Conservation (phyloP, 2,329 filamentous ascomycete genomes). For the Aspergillus piperis region DNA sequence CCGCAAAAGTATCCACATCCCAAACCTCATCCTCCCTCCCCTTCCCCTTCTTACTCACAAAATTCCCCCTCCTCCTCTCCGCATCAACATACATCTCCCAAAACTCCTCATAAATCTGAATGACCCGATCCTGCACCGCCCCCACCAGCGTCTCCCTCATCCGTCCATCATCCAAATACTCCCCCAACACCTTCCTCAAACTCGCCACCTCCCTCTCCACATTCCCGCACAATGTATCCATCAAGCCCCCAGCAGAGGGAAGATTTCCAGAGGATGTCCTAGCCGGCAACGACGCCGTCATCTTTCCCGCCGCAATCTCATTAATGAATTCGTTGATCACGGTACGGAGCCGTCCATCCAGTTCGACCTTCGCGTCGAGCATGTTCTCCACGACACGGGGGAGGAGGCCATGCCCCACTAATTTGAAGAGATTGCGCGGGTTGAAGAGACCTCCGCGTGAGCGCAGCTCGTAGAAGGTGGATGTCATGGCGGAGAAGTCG, state of each 20-base stretch:
- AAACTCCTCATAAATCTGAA: slow-evolving; percentile 65
- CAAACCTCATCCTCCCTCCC: slow-evolving; percentile 63
- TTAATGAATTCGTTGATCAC: slow-evolving; percentile 69
- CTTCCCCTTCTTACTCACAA: slow-evolving; percentile 56
- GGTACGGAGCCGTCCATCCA: slow-evolving; percentile 62
- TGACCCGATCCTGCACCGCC: slow-evolving; percentile 65
- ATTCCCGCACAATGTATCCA: slow-evolving; percentile 53
- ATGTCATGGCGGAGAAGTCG: slow-evolving; percentile 66
- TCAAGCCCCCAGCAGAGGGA: too few species aligned
- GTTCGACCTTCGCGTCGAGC: slow-evolving; percentile 69
- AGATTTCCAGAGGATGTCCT: slow-evolving; percentile 15
- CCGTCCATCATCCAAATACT: slow-evolving; percentile 65
- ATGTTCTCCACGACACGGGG: slow-evolving; percentile 70
- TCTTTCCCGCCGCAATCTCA: slow-evolving; percentile 54
- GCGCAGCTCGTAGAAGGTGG: slow-evolving; percentile 68
- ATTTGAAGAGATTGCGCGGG: slow-evolving; percentile 60
- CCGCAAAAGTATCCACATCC: slow-evolving; percentile 65
- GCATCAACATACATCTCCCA: slow-evolving; percentile 54
- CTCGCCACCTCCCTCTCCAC: slow-evolving; percentile 61
- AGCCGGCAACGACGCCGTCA: slow-evolving; percentile 52
- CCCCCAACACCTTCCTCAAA: slow-evolving; percentile 59
- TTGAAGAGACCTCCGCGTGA: slow-evolving; percentile 67
- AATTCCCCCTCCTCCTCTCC: slow-evolving; percentile 41
- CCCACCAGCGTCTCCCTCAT: slow-evolving; percentile 67
- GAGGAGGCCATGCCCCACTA: slow-evolving; percentile 60